Conservation (phyloP, 2,329 filamentous ascomycete genomes). For the Ceratocystis cubensis region DNA sequence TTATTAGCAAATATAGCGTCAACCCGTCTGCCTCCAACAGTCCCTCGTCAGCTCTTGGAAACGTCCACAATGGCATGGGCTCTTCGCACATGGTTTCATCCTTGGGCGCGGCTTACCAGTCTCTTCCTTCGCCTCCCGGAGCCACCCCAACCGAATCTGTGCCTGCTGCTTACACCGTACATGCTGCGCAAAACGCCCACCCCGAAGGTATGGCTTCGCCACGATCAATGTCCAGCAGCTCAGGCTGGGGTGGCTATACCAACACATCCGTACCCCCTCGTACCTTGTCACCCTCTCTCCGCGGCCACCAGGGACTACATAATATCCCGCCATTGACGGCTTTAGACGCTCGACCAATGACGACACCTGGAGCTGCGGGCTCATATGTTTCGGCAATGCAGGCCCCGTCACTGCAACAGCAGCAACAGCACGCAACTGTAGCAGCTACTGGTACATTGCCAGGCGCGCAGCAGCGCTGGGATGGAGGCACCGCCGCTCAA, state of each 20-base stretch:
- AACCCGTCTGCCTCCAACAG: slow-evolving; percentile 33
- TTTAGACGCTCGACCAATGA: slow-evolving; percentile 30
- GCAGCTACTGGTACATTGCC: slow-evolving; percentile 27
- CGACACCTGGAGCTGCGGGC: slow-evolving; percentile 29
- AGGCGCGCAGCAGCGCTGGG: slow-evolving; percentile 31
- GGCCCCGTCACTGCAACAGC: slow-evolving; percentile 30
- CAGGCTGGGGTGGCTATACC: slow-evolving; percentile 39
- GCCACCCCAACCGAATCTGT: slow-evolving; percentile 28
- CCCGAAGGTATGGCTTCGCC: slow-evolving; percentile 42
- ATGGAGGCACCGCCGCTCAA: slow-evolving; percentile 31
- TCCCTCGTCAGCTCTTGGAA: slow-evolving; percentile 25
- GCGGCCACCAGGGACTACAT: slow-evolving; percentile 22
- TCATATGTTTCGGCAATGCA: slow-evolving; percentile 29
- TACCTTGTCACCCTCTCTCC: slow-evolving; percentile 35
- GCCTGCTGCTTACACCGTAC: slow-evolving; percentile 28
- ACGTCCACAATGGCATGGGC: neutral
- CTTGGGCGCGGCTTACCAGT: slow-evolving; percentile 31
- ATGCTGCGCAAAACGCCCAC: slow-evolving; percentile 31
- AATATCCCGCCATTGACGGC: slow-evolving; percentile 31
- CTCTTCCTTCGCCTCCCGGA: slow-evolving; percentile 37
- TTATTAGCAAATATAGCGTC: slow-evolving; percentile 87
- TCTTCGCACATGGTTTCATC: slow-evolving; percentile 32
- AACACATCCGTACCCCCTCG: slow-evolving; percentile 29
- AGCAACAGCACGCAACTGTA: slow-evolving; percentile 27
- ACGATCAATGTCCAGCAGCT: slow-evolving; percentile 38